A percentile compares a stretch with the other conserved stretches of the same genome.
phyloP scores from a whole-genome alignment of 805 yeast genomes.

The Kuraishia molischiana region DNA sequence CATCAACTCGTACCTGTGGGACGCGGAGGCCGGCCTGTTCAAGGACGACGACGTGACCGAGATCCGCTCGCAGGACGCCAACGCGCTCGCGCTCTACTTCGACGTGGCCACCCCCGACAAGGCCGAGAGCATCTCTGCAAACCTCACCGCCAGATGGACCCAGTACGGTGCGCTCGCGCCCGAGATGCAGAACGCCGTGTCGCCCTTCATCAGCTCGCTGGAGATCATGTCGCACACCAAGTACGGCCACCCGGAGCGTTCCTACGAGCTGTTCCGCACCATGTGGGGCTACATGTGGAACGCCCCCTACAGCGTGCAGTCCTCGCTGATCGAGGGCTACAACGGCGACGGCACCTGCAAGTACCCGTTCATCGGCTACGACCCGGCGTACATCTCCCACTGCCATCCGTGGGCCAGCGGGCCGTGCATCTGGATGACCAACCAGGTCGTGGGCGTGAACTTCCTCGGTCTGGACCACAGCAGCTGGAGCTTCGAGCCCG shows the following conservation, averaged over 20 bases:
- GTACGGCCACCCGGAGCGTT: conserved; percentile 6
- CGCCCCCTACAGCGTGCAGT: conserved; percentile 6
- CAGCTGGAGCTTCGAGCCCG: conserved; percentile 4
- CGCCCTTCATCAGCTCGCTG: conserved; percentile 5
- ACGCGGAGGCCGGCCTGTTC: conserved; percentile 4
- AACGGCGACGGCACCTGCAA: conserved; percentile 7
- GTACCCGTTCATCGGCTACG: conserved; percentile 6
- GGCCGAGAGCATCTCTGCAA: conserved; percentile 4
- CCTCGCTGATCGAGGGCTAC: conserved; percentile 7
- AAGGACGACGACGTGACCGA: conserved; percentile 3
- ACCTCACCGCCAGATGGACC: conserved; percentile 5
- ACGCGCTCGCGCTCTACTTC: conserved; percentile 3
- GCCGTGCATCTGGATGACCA: conserved; percentile 5
- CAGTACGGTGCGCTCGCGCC: conserved; percentile 6
- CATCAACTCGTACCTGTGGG: conserved; percentile 5
- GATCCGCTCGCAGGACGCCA: conserved; percentile 6
- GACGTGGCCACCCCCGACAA: conserved; percentile 3
- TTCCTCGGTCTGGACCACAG: conserved; percentile 3
- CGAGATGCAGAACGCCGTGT: conserved; percentile 5
- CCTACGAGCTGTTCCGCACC: conserved; percentile 4
- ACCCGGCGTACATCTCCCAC: conserved; percentile 7
- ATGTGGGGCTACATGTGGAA: conserved; percentile 9
- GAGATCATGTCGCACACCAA: conserved; percentile 5
- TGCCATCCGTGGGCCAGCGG: conserved; percentile 7
- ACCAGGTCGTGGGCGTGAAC: conserved; percentile 5